phyloP scores from a whole-genome alignment of 768 basidiomycete genomes.

The Butyriboletus loyo region DNA sequence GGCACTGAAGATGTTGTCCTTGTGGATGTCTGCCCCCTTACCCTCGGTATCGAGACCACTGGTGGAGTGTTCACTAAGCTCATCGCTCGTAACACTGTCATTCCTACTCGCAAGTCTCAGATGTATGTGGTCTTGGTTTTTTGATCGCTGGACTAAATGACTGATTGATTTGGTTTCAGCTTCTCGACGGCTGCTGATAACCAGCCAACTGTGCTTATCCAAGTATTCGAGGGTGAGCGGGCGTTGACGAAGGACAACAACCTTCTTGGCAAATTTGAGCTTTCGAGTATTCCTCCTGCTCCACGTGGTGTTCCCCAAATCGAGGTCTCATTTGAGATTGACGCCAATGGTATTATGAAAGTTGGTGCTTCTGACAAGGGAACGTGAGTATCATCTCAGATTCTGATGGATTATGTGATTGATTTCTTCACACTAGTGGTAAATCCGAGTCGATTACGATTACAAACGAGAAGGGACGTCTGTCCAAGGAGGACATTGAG shows the following conservation, averaged over 20 bases:
- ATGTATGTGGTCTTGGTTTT: slow-evolving; percentile 45
- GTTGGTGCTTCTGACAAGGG: slow-evolving; percentile 92
- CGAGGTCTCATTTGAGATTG: slow-evolving; percentile 95
- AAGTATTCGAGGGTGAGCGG: slow-evolving; percentile 97
- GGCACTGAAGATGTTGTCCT: slow-evolving; percentile 89
- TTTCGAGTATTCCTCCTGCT: slow-evolving; percentile 88
- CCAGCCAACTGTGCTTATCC: slow-evolving; percentile 94
- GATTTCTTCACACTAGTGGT: slow-evolving; percentile 42
- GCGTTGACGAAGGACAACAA: slow-evolving; percentile 98
- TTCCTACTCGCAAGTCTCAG: slow-evolving; percentile 96
- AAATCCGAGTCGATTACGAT: slow-evolving; percentile 91
- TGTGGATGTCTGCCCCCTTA: slow-evolving; percentile 94
- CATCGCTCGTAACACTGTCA: slow-evolving; percentile 96
- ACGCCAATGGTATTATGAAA: slow-evolving; percentile 94
- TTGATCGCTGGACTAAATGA: neutral
- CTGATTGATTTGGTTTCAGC: slow-evolving; percentile 22
- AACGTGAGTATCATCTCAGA: slow-evolving; percentile 50
- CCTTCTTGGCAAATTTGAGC: slow-evolving; percentile 94
- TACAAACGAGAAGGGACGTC: slow-evolving; percentile 94
- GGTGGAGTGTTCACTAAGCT: slow-evolving; percentile 98
- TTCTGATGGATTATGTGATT: neutral
- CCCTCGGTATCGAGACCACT: slow-evolving; percentile 98
- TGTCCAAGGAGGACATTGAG: slow-evolving; percentile 86
- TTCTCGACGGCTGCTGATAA: slow-evolving; percentile 87
- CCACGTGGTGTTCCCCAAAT: slow-evolving; percentile 97